Percentiles rank a stretch among this genome's conserved stretches.
Evolutionary conservation across 2,329 filamentous ascomycete genomes (phyloP).

Genomic region (Fusarium sp.): DNA sequence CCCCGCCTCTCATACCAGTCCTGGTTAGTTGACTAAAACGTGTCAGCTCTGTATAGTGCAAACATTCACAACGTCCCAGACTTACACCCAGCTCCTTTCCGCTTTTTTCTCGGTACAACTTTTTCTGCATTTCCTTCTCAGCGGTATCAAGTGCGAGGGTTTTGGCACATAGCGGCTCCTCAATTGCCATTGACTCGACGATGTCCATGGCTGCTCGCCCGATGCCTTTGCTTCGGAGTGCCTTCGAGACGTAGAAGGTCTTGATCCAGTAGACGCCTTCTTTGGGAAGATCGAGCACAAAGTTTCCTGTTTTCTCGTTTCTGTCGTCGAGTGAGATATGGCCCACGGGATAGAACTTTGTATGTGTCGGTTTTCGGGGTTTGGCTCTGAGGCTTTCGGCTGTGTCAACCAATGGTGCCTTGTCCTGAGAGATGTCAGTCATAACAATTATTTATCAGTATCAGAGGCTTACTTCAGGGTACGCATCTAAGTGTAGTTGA

Average conservation of each 20-base stretch:
- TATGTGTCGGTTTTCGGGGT: constrained; percentile 20
- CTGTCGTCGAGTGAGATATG: constrained; percentile 40
- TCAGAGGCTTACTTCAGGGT: constrained; percentile 7
- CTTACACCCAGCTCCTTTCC: constrained; percentile 19
- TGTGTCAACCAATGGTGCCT: constrained; percentile 26
- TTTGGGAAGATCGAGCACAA: constrained; percentile 31
- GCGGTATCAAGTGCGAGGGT: constrained; percentile 43
- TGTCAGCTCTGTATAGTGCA: not conserved
- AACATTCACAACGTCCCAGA: rapidly evolving
- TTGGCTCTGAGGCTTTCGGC: constrained; percentile 18
- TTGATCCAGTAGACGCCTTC: constrained; percentile 45
- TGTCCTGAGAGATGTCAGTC: constrained; percentile 8
- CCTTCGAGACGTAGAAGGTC: constrained; percentile 41
- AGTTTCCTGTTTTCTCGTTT: constrained; percentile 14
- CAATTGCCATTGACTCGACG: constrained; percentile 41
- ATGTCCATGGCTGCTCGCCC: constrained; percentile 45
- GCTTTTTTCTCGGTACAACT: not conserved
- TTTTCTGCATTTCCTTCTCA: constrained; percentile 34
- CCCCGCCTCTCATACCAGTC: constrained; percentile 45
- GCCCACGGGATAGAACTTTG: constrained; percentile 32
- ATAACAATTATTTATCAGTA: rapidly evolving
- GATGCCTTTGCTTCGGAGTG: constrained; percentile 40
- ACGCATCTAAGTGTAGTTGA: constrained; percentile 22
- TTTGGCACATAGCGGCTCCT: constrained; percentile 37
- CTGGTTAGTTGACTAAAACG: constrained; percentile 39